Base-by-base conservation (phyloP, 2,329 filamentous ascomycete species). In the Neonectria magnoliae region DNA sequence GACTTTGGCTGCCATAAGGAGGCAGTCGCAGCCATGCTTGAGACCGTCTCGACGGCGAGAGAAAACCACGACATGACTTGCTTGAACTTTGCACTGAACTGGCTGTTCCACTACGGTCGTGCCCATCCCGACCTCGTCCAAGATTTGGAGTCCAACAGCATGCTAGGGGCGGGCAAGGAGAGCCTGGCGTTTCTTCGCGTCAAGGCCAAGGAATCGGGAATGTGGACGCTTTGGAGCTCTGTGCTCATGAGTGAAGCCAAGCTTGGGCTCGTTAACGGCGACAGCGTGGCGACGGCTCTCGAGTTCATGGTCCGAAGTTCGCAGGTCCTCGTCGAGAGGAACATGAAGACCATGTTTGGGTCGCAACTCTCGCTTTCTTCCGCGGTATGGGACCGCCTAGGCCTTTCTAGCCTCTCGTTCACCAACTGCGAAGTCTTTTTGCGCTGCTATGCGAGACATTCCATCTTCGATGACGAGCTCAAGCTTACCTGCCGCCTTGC, bases 61-160 rank as follows among this genome's bases (percentile, higher is more conserved):
- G 96, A 98, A 78, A 97, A 97, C 71, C 91, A 94, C 69, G 96
- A 99, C 75, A 93, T 93, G 84, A 90, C 88, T 4, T 98, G 96
- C 76, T 85, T 99, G 61, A 98, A 98, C 78, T 98, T 97, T 79
- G 93, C 94, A 33, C 87, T 99, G 66, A 97, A 94, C 75, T 99
- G 96, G 96, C 84, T 98, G 3, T 97, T 97, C 74, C 93, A 98
- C 75, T 97, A 98, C 72, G 92, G 91, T n/a, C 93, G 93, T 74
- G 89, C 92, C 0, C 94, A 95, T 71, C 92, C 94, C 0, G 85
- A 88, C 57, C 85, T 93, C n/a, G 88, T 94, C 69, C 87, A 84
- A 53, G 87, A 90, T 56, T 83, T 91, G 6, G 91, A 90, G 66
- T 90, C 91, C 42, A 90, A 87, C 72, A 93, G 89, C 62, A 90